Percentiles rank a stretch among this genome's conserved stretches.
These are phyloP conservation scores for Oemleria cerasiformis DNA, from an alignment of 306 rosid species.

Conservation along the genomic window DNA sequence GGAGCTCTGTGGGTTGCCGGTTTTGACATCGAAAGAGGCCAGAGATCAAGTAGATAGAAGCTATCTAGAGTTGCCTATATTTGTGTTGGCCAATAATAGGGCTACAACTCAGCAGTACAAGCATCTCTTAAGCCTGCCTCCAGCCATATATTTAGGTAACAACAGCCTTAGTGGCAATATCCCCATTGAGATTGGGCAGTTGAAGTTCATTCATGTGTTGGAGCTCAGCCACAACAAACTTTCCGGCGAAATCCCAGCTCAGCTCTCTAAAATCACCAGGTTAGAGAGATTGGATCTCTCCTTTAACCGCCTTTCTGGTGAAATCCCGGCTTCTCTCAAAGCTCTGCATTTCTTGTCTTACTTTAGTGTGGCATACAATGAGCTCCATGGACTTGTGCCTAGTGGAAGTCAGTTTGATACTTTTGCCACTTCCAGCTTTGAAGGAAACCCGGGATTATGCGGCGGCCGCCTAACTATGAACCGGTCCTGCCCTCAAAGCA, in stretches of 20 bases:
- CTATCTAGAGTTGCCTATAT: not conserved
- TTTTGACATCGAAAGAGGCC: not conserved
- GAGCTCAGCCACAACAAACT: not conserved
- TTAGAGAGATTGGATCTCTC: conserved; percentile 1
- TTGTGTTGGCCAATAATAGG: too few species aligned
- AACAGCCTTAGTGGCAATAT: not conserved
- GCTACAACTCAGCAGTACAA: not conserved
- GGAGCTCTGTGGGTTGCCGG: not conserved
- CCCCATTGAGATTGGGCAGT: not conserved
- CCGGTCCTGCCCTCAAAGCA: too few species aligned
- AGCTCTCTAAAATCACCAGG: not conserved
- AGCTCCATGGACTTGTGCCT: not conserved
- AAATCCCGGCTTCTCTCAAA: not conserved
- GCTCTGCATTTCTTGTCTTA: not conserved
- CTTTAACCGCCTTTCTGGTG: not conserved
- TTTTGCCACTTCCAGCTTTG: too few species aligned
- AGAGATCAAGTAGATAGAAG: not conserved
- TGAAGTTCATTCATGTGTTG: not conserved
- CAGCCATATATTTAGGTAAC: not conserved
- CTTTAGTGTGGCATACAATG: conserved; percentile 3
- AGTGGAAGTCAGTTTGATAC: too few species aligned
- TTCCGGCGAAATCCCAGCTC: not conserved
- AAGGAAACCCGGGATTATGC: too few species aligned
- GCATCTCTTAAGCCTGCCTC: not conserved
- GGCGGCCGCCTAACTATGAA: too few species aligned